These are phyloP conservation scores for Cotoneaster glaucophyllus DNA, from an alignment of 306 rosid genomes.

Conservation along the genomic window DNA sequence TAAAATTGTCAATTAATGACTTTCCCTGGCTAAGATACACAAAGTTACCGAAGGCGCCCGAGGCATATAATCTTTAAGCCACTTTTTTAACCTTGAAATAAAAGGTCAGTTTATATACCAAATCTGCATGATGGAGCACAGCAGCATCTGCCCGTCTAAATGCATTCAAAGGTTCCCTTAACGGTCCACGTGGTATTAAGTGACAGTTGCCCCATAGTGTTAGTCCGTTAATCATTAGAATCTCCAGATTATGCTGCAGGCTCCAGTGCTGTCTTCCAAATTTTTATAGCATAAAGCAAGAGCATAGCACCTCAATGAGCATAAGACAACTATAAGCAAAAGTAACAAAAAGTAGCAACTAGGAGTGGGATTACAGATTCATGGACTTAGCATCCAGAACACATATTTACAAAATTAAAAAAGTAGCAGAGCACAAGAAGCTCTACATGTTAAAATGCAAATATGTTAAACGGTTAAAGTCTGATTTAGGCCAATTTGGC, in stretches of 20 bases:
- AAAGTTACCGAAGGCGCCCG: neutral
- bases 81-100: neutral
- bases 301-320: neutral
- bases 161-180: conserved; percentile 75
- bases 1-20: conserved; percentile 3
- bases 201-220: conserved; percentile 67
- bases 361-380: neutral
- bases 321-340: neutral
- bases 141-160: conserved; percentile 66
- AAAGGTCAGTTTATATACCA: conserved; percentile 37
- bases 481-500: neutral
- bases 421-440: neutral
- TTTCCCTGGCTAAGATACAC: neutral
- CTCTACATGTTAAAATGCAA: neutral
- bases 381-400: neutral
- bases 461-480: neutral
- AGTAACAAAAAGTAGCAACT: neutral
- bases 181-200: conserved; percentile 77
- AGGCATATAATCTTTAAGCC: neutral
- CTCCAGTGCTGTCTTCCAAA: conserved; percentile 77
- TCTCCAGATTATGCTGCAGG: conserved; percentile 72
- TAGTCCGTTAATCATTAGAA: conserved; percentile 83
- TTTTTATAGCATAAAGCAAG: conserved; percentile 16
- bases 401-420: neutral
- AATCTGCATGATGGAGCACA: conserved; percentile 74